These are phyloP conservation scores for Trametes maxima DNA, from an alignment of 768 basidiomycete species.

Conservation along the genomic window DNA sequence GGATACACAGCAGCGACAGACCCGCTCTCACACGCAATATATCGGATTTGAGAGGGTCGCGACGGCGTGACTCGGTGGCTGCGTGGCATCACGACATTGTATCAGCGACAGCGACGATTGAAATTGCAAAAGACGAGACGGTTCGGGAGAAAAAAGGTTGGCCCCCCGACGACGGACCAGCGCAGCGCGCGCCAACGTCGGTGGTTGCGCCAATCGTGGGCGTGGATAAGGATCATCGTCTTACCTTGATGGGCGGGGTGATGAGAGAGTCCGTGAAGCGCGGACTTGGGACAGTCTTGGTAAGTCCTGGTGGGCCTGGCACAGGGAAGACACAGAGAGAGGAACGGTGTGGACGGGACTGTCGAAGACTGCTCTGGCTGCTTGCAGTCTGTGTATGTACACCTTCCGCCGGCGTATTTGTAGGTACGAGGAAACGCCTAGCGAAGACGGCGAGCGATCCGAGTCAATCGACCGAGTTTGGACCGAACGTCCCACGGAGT, in stretches of 20 bases:
- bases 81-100: constrained; percentile 4
- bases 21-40: constrained; percentile 4
- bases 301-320: too few species aligned
- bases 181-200: not conserved
- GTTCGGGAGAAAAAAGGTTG: not conserved
- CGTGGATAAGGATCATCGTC: constrained; percentile 13
- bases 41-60: constrained; percentile 12
- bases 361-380: not conserved
- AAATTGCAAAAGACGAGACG: not conserved
- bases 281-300: not conserved
- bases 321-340: not conserved
- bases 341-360: not conserved
- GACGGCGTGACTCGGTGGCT: constrained; percentile 10
- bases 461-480: too few species aligned
- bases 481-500: too few species aligned
- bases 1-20: constrained; percentile 2
- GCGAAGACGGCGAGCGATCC: too few species aligned
- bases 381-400: too few species aligned
- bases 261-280: not conserved
- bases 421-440: too few species aligned
- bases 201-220: not conserved
- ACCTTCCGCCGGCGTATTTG: too few species aligned
- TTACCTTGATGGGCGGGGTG: constrained; percentile 9
- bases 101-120: not conserved
- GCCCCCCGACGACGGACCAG: not conserved